Evolutionary conservation across 768 basidiomycete species (phyloP), one percentile per base, ranked within the genome.

Genomic region (Pleurotus djamor): DNA sequence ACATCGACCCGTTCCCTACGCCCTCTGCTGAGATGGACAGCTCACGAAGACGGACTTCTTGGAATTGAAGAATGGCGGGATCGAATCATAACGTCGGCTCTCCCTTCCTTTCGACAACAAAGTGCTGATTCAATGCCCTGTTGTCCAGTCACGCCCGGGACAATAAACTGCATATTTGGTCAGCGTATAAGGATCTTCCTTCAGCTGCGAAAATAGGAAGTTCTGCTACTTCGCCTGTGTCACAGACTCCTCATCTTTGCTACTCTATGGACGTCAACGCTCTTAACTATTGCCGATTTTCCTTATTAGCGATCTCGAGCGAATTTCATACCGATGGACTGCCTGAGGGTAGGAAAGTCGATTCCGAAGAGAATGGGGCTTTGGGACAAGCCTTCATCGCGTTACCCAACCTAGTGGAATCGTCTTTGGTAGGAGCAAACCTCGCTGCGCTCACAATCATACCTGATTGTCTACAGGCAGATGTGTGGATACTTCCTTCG

Each of bases 261-360:
- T 89, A 87, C 65, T 89, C 90, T 0, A 74, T 98, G 70, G 91
- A 94, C 66, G 87, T 96, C 60, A 99, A 99, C 68, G 88, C 96
- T 1, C 79, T 98, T 58, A 97, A 96, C 67, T 98, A 90, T 70
- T 98, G 96, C 72, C 85, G 89, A 2, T 95, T 97, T 72, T 89
- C 92, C 5, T 75, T 98, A 2, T 68, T 90, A 35, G 65, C 56
- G 61, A 64, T 64, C 50, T 32, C 10, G 43, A 58, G 49, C 14
- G 9, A n/a, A 38, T 55, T 17, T 32, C 38, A 55, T 55, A 55
- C 54, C 16, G 28, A 28, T 17, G 60, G 38, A 21, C 47, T 45
- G 17, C 56, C 33, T 33, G 17, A 13, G 17, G 44, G 4, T 47
- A 45, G 8, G 45, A 49, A n/a, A 16, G 32, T 4, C 56, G 52